A percentile compares a stretch with the other conserved stretches of the same genome.
Conservation (phyloP, 371 early-diverging fungal species). For the Rhizopus stolonifer region DNA sequence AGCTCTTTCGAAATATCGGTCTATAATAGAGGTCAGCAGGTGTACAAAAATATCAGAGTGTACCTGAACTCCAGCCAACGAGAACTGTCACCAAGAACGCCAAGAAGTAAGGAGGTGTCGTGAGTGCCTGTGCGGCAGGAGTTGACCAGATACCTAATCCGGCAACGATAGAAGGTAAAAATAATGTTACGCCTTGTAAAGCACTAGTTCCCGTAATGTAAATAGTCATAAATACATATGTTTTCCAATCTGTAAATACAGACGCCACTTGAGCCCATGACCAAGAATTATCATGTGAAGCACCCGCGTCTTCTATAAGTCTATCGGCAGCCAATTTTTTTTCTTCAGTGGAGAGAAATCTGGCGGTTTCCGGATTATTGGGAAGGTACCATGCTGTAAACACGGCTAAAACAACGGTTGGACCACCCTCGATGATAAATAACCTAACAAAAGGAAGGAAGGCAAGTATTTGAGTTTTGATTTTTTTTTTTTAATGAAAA, state of each 20-base stretch:
- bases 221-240: constrained; percentile 35
- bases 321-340: constrained; percentile 43
- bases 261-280: constrained; percentile 39
- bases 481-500: background rate
- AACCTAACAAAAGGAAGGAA: constrained; percentile 51
- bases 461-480: background rate
- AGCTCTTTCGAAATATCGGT: constrained; percentile 27
- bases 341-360: constrained; percentile 59
- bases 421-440: constrained; percentile 55
- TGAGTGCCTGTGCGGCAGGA: constrained; percentile 37
- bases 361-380: constrained; percentile 53
- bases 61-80: constrained; percentile 15
- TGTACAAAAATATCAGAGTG: too few species aligned
- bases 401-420: constrained; percentile 39
- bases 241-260: constrained; percentile 46
- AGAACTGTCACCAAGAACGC: constrained; percentile 25
- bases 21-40: constrained; percentile 4
- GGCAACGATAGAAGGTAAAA: constrained; percentile 36
- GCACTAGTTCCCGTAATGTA: constrained; percentile 42
- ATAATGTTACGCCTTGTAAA: constrained; percentile 42
- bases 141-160: constrained; percentile 39
- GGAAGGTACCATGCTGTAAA: constrained; percentile 52
- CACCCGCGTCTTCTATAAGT: constrained; percentile 40
- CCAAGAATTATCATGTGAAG: constrained; percentile 41
- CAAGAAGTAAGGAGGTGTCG: constrained; percentile 39